These are phyloP conservation scores for Panaeolus cyanescens DNA, from an alignment of 768 basidiomycete genomes.

Conservation along the genomic window DNA sequence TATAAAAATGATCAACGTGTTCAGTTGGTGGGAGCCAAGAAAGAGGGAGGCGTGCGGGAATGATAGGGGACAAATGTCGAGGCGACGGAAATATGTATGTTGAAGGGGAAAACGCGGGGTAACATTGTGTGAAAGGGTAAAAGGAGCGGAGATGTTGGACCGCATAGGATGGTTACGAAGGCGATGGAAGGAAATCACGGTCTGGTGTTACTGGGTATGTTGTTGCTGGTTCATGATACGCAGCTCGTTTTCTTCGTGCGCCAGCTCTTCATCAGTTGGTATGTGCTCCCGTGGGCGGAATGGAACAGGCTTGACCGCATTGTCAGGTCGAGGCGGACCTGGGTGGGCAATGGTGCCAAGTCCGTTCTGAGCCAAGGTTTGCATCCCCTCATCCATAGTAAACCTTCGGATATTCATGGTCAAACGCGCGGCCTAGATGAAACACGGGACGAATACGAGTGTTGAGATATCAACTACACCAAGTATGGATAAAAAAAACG, in stretches of 20 bases:
- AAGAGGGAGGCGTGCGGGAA: too few relatives aligned
- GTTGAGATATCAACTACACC: not conserved
- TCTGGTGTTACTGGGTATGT: not conserved
- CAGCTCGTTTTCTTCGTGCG: not conserved
- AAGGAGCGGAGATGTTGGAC: not conserved
- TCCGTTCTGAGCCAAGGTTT: not conserved
- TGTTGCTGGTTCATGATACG: not conserved
- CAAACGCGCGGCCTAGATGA: conserved; percentile 22
- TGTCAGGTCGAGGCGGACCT: not conserved
- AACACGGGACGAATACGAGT: not conserved
- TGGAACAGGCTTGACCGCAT: not conserved
- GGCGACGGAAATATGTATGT: too few relatives aligned
- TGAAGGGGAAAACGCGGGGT: too few relatives aligned
- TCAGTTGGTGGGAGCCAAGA: too few relatives aligned
- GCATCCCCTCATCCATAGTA: conserved; percentile 9
- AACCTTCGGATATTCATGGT: conserved; percentile 25
- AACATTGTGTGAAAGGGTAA: not conserved
- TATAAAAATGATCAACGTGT: too few relatives aligned
- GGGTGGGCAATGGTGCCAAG: not conserved
- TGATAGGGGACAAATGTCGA: too few relatives aligned
- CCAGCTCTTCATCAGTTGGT: not conserved
- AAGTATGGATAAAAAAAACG: not conserved
- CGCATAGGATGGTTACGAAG: not conserved
- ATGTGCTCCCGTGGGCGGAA: not conserved
- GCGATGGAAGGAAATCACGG: not conserved